Percentiles rank a stretch among this genome's conserved stretches.
Evolutionary conservation across 306 rosid genomes (phyloP).

Genomic region (Prunus kanzakura): DNA sequence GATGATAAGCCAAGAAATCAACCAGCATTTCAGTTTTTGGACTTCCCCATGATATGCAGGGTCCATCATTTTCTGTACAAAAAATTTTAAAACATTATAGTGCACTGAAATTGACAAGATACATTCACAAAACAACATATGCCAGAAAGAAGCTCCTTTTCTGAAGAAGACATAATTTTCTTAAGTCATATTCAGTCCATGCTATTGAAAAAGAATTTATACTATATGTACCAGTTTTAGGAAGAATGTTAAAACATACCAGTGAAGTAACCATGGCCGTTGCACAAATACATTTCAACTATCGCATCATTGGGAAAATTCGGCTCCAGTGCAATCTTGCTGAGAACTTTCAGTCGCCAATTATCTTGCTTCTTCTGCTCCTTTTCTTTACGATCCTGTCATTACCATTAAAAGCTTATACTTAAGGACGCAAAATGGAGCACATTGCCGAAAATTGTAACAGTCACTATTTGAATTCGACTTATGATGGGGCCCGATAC

Average conservation of each 20-base stretch:
- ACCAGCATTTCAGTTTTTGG: conserved; percentile 61
- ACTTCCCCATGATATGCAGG: conserved; percentile 51
- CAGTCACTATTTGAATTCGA: not conserved
- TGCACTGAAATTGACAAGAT: conserved; percentile 15
- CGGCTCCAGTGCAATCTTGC: conserved; percentile 64
- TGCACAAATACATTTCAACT: conserved; percentile 63
- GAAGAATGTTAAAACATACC: conserved; percentile 39
- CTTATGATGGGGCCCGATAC: not conserved
- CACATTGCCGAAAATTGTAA: not conserved
- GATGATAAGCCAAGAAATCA: conserved; percentile 68
- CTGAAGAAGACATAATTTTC: not conserved
- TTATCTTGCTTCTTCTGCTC: conserved; percentile 51
- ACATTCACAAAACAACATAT: not conserved
- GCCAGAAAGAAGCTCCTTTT: not conserved
- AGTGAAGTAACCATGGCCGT: conserved; percentile 51
- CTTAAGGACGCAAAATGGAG: not conserved
- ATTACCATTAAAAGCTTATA: conserved; percentile 20
- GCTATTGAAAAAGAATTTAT: not conserved
- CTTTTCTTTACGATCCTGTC: conserved; percentile 64
- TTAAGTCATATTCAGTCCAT: not conserved
- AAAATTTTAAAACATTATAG: conserved; percentile 4
- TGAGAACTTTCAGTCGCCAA: conserved; percentile 58
- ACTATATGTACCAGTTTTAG: not conserved
- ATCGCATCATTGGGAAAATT: conserved; percentile 67
- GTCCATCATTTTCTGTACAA: conserved; percentile 49